Base-by-base conservation (phyloP, 371 early-diverging fungal genomes). In the Mucor plumbeus region DNA sequence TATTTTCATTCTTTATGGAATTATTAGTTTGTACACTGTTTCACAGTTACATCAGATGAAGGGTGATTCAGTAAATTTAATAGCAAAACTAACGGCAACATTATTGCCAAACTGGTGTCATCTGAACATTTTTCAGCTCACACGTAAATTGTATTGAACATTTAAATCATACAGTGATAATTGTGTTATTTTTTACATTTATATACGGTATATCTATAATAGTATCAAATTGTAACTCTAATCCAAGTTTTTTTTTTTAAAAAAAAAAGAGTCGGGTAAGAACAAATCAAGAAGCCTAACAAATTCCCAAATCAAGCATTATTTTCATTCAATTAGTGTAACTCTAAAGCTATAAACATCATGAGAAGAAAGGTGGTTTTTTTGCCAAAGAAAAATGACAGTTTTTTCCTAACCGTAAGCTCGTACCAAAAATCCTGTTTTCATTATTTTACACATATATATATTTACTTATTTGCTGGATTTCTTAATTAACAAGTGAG, bases 211-310 rank as follows among this genome's bases (percentile, higher is more conserved):
- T 26, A 26, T 3, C 26, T 26, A 26, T 26, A 26, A 26, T 26
- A 3, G 26, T 26, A 26, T 26, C 26, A 4, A 7, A 38, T 11
- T 50, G 50, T 50, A 50, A 50, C 50, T 19, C 50, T 50, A 21
- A 50, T 50, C 50, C 50, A 50, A 50, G 26, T 26, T 50, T 50
- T 50, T 50, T n/a, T n/a, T n/a, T n/a, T n/a, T n/a, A n/a, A n/a
- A n/a, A n/a, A n/a, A 4, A 11, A 9, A 38, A 38, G 11, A 11
- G 17, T 26, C 50, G 50, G 50, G 26, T 50, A 26, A 50, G 50
- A 50, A 50, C 50, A 50, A 50, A 50, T 50, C 50, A 50, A 50
- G 50, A 50, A n/a, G 5, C 5, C 9, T 21, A 50, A 26, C 17
- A 21, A 21, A 26, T 50, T 50, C 19, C 50, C 50, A 50, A 50